Evolutionary conservation across 179 eudicot species (phyloP).

Genomic region (Drosera spatulata): DNA sequence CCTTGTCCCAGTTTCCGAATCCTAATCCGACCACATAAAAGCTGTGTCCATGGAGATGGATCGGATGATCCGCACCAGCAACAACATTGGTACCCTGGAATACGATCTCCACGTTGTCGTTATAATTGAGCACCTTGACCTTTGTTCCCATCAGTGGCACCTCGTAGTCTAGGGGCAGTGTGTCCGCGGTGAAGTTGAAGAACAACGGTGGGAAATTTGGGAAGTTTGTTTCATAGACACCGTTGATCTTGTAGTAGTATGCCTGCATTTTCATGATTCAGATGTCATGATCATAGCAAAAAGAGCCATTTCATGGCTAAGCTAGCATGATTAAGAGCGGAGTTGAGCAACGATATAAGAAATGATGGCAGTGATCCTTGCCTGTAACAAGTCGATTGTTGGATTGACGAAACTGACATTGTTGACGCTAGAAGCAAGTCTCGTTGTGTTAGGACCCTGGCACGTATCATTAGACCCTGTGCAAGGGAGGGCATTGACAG

Average conservation of each 20-base stretch:
- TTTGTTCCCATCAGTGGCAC: conserved; percentile 12
- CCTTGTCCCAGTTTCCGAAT: conserved; percentile 29
- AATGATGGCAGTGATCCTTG: conserved; percentile 1
- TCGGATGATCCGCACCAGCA: conserved; percentile 29
- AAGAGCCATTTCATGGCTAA: no score
- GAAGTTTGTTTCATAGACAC: conserved; percentile 20
- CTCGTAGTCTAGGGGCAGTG: conserved; percentile 8
- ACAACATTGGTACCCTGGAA: conserved; percentile 23
- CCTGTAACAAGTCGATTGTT: conserved; percentile 22
- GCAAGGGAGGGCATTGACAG: conserved; percentile 27
- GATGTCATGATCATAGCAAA: no score
- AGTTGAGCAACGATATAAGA: no score
- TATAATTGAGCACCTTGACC: conserved; percentile 19
- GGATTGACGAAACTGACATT: conserved; percentile 33
- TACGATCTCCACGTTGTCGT: conserved; percentile 18
- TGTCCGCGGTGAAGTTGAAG: conserved; percentile 23
- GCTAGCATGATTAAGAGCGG: no score
- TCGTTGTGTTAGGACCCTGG: conserved; percentile 31
- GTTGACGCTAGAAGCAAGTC: conserved; percentile 38
- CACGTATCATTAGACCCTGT: conserved; percentile 11
- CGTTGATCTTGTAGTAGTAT: conserved; percentile 29
- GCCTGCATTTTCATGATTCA: no score
- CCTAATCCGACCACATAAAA: conserved; percentile 45
- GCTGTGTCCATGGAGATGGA: conserved; percentile 49
- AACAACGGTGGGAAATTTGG: conserved; percentile 27